Evolutionary conservation across 257 asterid species (phyloP), one percentile per base, ranked within the genome.

Genomic region (Salvia splendens): DNA sequence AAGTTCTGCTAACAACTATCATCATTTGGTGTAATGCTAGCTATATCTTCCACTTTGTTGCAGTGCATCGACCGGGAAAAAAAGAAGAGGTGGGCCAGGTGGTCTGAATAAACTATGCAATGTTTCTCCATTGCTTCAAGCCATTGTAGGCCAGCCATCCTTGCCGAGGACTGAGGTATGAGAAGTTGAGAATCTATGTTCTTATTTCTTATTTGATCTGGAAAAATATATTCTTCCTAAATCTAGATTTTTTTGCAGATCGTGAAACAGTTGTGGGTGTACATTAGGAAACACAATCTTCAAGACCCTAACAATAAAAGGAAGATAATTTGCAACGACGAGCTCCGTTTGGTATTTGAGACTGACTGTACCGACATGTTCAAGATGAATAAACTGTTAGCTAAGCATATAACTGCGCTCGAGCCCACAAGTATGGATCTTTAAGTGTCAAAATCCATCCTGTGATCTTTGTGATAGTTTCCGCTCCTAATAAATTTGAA

Each of bases 121-220:
- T 68, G 98, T 91, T 75, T 79, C 96, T 68, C 96, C 96, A n/a
- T 82, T 79, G 80, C 95, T 91, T 65, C 92, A 89, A 83, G 71
- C 84, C 36, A 83, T 89, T 70, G 96, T 91, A 53, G 98, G 96
- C 51, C 96, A 91, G 67, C 85, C 95, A 60, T 77, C 95, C 52
- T 42, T 91, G 85, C 90, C 98, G 53, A 85, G 96, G 81, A 89
- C 96, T 51, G 98, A 91, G 96, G 98, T 91, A 54, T 24, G 30
- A 24, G 30, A 24, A 24, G 30, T 24, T 57, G 42, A n/a, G 47
- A 33, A 10, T 33, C 60, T 47, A 10, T 33, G 56, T 56, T 69
- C 30, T 47, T 45, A 5, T 65, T 67, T 47, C 12, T 17, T 74
- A 24, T 62, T 52, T 63, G 38, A 51, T 63, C 54, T 12, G 12